Evolutionary conservation across 1,284 basidiomycete genomes (phyloP), one percentile per base, ranked within the genome.

Genomic region (Jaminaea rosea): DNA sequence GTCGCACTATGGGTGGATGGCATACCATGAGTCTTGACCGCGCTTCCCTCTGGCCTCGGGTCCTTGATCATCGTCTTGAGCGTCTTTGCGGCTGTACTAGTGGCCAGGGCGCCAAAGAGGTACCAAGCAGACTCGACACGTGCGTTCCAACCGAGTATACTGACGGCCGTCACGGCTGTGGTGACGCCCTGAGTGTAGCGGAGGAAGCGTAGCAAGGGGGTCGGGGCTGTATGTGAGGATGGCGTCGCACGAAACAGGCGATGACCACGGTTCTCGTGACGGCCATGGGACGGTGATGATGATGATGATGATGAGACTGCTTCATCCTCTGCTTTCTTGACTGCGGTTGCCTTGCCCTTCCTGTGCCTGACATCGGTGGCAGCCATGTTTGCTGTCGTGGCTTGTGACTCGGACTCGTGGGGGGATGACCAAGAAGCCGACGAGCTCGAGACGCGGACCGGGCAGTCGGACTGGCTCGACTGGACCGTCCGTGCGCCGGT

Each of bases 11-110:
- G 54, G 13, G 54, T 56, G 17, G 50, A 52, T 23, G 54, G 54
- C 54, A 56, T 48, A 7, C 54, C 54, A 32, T 46, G 50, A 4
- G 54, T 56, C 32, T 47, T 46, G 34, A 53, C 44, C 27, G 26
- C 29, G 8, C 50, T 52, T 23, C 50, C 50, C 24, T 46, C 34
- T 4, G 54, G 54, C 3, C 54, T 36, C 11, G 54, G 54, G 23
- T 56, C 37, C 17, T 52, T 52, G 29, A 56, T 56, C 45, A 56
- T 27, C 34, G n/a, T 41, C 47, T 56, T 56, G 26, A 56, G 44
- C 8, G 32, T 39, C 42, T 56, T 56, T 5, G 54, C 53, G 46
- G 31, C 36, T 17, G 28, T 26, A 26, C 29, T 46, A 8, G 54
- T 56, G 13, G 23, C 46, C 11, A 48, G 37, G 26, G 34, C 26